Conservation (phyloP, 2,329 filamentous ascomycete genomes). For the Aspergillus clavatus region DNA sequence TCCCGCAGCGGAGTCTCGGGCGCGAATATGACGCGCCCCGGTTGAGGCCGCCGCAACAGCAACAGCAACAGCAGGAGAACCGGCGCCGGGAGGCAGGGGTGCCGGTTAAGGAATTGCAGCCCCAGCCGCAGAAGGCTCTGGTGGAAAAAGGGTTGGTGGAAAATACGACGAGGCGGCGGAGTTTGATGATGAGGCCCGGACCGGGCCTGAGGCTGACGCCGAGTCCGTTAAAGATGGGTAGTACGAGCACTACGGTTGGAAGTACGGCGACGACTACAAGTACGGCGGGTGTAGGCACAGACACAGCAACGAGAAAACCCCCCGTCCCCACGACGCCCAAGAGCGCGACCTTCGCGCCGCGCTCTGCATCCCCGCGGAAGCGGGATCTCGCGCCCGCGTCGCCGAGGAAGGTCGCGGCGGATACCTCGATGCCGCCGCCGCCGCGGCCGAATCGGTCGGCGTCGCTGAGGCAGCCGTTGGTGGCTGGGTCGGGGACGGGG, state of each 20-base stretch:
- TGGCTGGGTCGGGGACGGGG: constrained; percentile 13
- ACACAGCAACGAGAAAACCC: constrained; percentile 14
- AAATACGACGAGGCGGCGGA: constrained; percentile 22
- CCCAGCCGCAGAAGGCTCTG: constrained; percentile 7
- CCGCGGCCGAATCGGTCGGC: constrained; percentile 33
- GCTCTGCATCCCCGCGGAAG: constrained; percentile 24
- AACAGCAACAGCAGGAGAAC: constrained; percentile 15
- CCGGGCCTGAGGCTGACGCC: too few relatives aligned
- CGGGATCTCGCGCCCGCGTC: constrained; percentile 16
- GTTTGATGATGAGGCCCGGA: too few relatives aligned
- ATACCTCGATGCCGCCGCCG: constrained; percentile 34
- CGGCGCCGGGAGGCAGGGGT: constrained; percentile 11
- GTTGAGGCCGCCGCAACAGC: constrained; percentile 17
- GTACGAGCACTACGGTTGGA: too few relatives aligned
- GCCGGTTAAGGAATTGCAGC: constrained; percentile 9
- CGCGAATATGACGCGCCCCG: constrained; percentile 17
- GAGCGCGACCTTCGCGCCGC: constrained; percentile 14
- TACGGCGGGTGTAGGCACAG: constrained; percentile 3
- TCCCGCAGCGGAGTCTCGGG: constrained; percentile 26
- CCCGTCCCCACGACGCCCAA: constrained; percentile 17
- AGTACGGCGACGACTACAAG: not conserved
- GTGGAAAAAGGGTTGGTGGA: not conserved
- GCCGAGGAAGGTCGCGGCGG: constrained; percentile 28
- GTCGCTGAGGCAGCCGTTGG: constrained; percentile 34
- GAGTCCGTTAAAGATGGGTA: constrained; percentile 16